Base-by-base conservation (phyloP, 352 stramenopile species). In the Phytophthora ramorum region DNA sequence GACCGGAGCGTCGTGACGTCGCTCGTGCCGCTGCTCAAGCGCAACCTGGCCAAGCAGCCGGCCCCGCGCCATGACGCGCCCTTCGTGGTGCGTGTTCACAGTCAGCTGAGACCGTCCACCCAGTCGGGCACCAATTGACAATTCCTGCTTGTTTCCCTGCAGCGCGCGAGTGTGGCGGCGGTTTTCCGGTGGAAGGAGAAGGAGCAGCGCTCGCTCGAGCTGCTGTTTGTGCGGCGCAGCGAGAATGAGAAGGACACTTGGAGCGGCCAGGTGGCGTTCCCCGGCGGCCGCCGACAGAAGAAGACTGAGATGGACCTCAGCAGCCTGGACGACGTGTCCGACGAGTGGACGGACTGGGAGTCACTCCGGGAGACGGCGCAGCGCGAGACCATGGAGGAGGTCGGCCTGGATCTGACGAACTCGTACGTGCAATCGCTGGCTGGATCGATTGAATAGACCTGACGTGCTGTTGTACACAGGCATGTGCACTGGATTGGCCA, bases 261-360 rank as follows among this genome's bases (percentile, higher is more conserved):
- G 88, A 96, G 88, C 45, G 86, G 88, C 0, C 88, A 96, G 47
- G 70, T 96, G 14, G 88, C 88, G 16, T 94, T 96, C 57, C 88
- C 87, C 1, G 86, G 88, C 16, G 88, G 88, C 19, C 82, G 75
- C 7, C 76, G 83, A 6, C 79, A 93, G 71, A 85, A 90, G 52
- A 87, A 89, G 34, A 68, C 58, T 43, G 70, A 56, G 17, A 78
- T 74, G 73, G 63, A 78, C 41, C 24, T 78, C 16, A 63, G 46
- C 4, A 52, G 32, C 4, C 57, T 61, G 32, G 56, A 79, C 22
- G 59, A 76, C 9, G 28, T 73, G 10, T 67, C 48, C 2, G 61
- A 74, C 14, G 78, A 80, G 35, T 77, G 71, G 69, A 73, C 71
- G 52, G 58, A 85, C 12, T 91, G 85, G 80, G 88, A 96, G 67